Conservation (phyloP, 495 filamentous ascomycete genomes). For the Penicillium taxi region DNA sequence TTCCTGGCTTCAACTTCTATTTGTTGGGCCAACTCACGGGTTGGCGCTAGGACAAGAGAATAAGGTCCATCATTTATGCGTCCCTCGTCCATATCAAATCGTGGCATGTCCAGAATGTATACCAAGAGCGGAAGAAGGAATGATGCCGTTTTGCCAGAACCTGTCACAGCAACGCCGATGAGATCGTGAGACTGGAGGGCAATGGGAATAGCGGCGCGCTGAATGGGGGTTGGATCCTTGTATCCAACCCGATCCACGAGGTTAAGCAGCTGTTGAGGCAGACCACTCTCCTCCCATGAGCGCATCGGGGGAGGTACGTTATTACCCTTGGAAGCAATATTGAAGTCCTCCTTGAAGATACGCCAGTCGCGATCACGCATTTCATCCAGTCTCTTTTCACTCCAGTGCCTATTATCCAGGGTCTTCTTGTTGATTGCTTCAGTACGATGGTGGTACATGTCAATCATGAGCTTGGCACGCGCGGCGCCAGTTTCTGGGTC, state of each 20-base stretch:
- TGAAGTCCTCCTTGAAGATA: constrained; percentile 99
- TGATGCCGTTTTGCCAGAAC: constrained; percentile 96
- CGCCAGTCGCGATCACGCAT: constrained; percentile 99
- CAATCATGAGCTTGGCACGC: constrained; percentile 73
- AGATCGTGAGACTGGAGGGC: constrained; percentile 88
- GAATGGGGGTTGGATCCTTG: constrained; percentile 85
- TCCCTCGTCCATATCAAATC: constrained; percentile 70
- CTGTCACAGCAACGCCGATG: constrained; percentile 95
- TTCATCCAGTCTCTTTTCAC: constrained; percentile 86
- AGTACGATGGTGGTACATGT: constrained; percentile 74
- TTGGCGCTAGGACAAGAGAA: constrained; percentile 91
- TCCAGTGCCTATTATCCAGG: constrained; percentile 93
- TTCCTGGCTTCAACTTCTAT: constrained; percentile 94
- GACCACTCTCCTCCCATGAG: constrained; percentile 77
- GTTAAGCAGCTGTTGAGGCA: constrained; percentile 74
- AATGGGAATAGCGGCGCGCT: constrained; percentile 92
- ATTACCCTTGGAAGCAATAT: constrained; percentile 87
- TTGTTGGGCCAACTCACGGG: constrained; percentile 97
- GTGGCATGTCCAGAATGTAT: constrained; percentile 88
- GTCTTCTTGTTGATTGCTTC: constrained; percentile 66
- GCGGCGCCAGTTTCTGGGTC: constrained; percentile 71
- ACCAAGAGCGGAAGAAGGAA: constrained; percentile 92
- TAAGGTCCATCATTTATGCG: constrained; percentile 92
- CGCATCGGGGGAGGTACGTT: constrained; percentile 95
- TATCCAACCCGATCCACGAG: constrained; percentile 84